Conservation (phyloP, 129 eudicot species). For the Sambucus nigra region DNA sequence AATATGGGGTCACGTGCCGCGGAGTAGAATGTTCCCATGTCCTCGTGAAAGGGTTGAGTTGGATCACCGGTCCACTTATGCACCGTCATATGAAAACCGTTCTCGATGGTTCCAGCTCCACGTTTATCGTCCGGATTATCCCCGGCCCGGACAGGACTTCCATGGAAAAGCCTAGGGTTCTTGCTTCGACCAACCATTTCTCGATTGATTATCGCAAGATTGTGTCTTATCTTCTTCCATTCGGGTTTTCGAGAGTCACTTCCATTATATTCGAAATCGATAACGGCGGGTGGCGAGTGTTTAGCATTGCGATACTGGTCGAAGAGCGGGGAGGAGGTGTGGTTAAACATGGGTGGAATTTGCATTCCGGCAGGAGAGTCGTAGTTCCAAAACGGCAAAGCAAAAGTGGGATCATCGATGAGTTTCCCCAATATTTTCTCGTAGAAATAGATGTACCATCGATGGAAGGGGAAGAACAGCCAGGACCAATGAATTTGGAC, state of each 20-base stretch:
- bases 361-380: slow-evolving; percentile 24
- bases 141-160: background rate
- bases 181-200: background rate
- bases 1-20: too few species aligned
- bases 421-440: slow-evolving; percentile 29
- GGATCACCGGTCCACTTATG: too few species aligned
- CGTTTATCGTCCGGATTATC: too few species aligned
- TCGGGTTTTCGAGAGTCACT: background rate
- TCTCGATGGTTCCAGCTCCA: too few species aligned
- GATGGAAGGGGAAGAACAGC: slow-evolving; percentile 44
- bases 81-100: too few species aligned
- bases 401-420: slow-evolving; percentile 22
- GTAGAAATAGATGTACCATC: slow-evolving; percentile 37
- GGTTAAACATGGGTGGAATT: slow-evolving; percentile 5
- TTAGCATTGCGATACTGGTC: background rate
- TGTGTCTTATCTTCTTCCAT: background rate
- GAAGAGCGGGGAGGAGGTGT: background rate
- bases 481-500: slow-evolving; percentile 33
- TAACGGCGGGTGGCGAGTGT: background rate
- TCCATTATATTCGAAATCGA: background rate
- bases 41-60: too few species aligned
- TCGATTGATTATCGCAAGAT: background rate
- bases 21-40: too few species aligned
- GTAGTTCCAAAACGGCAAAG: slow-evolving; percentile 34
- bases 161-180: background rate